Percentiles rank a stretch among this genome's conserved stretches.
Conservation (phyloP, 2,329 filamentous ascomycete genomes). For the Aspergillus sp. region DNA sequence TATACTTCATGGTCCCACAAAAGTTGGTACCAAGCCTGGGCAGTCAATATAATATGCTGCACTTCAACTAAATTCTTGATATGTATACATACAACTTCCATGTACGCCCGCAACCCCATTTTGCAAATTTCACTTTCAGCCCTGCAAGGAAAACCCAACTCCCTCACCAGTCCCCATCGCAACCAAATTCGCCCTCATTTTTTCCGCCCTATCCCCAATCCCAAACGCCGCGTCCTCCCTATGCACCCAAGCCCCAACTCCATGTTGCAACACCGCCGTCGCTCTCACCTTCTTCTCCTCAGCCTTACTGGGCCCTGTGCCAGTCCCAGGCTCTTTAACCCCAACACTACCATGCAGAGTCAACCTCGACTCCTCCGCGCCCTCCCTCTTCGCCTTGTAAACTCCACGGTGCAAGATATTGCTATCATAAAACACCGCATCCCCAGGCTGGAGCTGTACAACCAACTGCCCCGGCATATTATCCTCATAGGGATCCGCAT, state of each 20-base stretch:
- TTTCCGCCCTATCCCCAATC: slow-evolving; percentile 40
- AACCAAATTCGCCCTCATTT: slow-evolving; percentile 45
- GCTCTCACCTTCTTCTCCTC: slow-evolving; percentile 40
- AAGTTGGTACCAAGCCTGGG: not conserved
- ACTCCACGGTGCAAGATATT: slow-evolving; percentile 67
- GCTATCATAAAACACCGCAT: slow-evolving; percentile 86
- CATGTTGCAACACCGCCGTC: slow-evolving; percentile 48
- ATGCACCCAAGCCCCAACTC: slow-evolving; percentile 46
- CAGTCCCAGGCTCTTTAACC: slow-evolving; percentile 26
- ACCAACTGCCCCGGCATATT: slow-evolving; percentile 63
- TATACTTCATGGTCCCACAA: not conserved
- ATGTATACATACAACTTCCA: not conserved
- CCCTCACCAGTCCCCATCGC: slow-evolving; percentile 48
- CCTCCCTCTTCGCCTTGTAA: slow-evolving; percentile 40
- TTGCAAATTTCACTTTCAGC: slow-evolving; percentile 22
- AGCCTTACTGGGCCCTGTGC: slow-evolving; percentile 11
- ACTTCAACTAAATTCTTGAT: not conserved
- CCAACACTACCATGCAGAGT: slow-evolving; percentile 47
- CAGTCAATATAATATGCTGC: not conserved
- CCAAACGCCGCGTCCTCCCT: slow-evolving; percentile 43
- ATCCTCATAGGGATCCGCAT: slow-evolving; percentile 64
- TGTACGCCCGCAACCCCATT: not conserved
- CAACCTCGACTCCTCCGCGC: slow-evolving; percentile 38
- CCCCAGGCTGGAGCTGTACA: slow-evolving; percentile 69
- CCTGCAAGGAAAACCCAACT: slow-evolving; percentile 45